Conservation (phyloP, 257 asterid genomes). For the Solanum bukasovii region DNA sequence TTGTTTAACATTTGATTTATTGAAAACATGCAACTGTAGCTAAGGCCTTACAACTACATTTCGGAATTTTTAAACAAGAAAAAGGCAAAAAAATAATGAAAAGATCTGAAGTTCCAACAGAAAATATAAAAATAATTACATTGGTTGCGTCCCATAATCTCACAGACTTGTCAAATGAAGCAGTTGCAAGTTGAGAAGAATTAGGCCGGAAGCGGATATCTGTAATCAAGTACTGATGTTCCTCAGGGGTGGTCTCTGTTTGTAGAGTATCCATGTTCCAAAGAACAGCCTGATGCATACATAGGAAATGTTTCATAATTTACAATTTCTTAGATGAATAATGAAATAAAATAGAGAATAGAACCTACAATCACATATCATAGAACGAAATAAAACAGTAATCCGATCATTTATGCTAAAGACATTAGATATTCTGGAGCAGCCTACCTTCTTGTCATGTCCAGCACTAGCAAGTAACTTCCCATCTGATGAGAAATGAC, state of each 20-base stretch:
- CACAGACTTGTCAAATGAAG: constrained; percentile 15
- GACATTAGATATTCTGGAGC: background rate
- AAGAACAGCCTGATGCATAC: constrained; percentile 7
- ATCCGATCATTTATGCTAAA: background rate
- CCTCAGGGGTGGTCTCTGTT: constrained; percentile 13
- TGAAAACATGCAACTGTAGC: background rate
- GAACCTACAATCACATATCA: background rate
- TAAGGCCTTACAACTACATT: background rate
- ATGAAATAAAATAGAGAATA: background rate
- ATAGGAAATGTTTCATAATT: background rate
- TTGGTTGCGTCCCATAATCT: constrained; percentile 9
- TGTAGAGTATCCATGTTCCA: constrained; percentile 15
- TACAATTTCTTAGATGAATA: background rate
- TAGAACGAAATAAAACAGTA: background rate
- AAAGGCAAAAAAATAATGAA: background rate
- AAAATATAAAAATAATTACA: background rate
- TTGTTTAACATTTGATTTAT: background rate
- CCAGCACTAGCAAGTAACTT: constrained; percentile 78
- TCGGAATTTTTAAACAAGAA: background rate
- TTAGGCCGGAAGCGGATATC: constrained; percentile 17
- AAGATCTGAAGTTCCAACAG: background rate
- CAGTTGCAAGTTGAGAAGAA: constrained; percentile 12
- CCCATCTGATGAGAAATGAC: constrained; percentile 82
- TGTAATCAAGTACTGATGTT: constrained; percentile 10
- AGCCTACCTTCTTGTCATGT: constrained; percentile 61